Evolutionary conservation across 1,284 basidiomycete genomes (phyloP).

Genomic region (Ustilago bromivora): DNA sequence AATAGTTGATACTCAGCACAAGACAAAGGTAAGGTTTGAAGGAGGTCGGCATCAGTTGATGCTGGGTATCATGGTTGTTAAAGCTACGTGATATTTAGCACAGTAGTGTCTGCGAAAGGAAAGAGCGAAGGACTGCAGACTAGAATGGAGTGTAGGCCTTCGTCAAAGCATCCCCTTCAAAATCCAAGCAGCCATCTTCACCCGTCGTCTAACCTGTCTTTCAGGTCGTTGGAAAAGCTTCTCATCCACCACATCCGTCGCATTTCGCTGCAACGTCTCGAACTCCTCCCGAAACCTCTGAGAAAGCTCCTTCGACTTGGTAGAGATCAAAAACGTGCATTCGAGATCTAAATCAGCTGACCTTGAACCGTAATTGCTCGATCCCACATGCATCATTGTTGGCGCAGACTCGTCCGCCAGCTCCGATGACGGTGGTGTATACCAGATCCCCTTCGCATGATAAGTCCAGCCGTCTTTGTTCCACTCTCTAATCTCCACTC

Average conservation of each 20-base stretch:
- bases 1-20: not conserved
- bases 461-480: conserved; percentile 93
- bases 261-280: conserved; percentile 70
- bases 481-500: conserved; percentile 86
- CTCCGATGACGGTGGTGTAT: conserved; percentile 15
- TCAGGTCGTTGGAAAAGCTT: conserved; percentile 72
- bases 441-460: conserved; percentile 84
- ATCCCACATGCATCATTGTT: conserved; percentile 83
- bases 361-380: conserved; percentile 93
- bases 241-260: conserved; percentile 71
- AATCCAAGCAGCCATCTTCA: conserved; percentile 61
- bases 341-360: conserved; percentile 92
- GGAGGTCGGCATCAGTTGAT: not conserved
- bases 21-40: not conserved
- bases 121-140: no score
- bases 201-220: conserved; percentile 77
- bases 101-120: no score
- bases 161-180: conserved; percentile 61
- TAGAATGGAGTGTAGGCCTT: no score
- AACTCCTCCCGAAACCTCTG: conserved; percentile 72
- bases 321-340: conserved; percentile 85
- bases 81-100: no score
- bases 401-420: conserved; percentile 19
- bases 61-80: conserved; percentile 20
- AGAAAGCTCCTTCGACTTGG: conserved; percentile 65